Evolutionary conservation across 495 filamentous ascomycete species (phyloP).

Genomic region (Neurospora discreta): DNA sequence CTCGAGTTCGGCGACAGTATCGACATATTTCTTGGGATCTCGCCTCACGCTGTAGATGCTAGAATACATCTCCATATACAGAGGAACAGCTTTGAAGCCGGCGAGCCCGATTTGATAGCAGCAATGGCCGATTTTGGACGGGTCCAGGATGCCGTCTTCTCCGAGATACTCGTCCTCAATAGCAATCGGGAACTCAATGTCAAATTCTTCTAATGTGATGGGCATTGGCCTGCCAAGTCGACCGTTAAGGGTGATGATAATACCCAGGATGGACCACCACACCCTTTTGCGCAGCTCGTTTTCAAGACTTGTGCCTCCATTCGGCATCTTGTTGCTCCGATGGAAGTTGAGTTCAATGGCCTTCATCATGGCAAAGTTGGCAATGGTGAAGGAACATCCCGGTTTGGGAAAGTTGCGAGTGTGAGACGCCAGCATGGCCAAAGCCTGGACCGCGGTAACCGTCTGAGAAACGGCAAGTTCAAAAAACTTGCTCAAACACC

Average conservation of each 20-base stretch:
- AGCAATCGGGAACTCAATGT: constrained; percentile 60
- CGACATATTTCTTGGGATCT: constrained; percentile 46
- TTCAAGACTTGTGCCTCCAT: constrained; percentile 45
- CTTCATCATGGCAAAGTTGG: constrained; percentile 46
- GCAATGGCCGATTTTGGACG: constrained; percentile 44
- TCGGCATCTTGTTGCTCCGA: constrained; percentile 49
- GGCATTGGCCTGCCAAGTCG: constrained; percentile 69
- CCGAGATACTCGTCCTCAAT: constrained; percentile 55
- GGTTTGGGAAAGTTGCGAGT: constrained; percentile 71
- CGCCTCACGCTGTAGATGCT: constrained; percentile 57
- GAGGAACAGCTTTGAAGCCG: constrained; percentile 45
- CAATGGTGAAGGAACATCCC: constrained; percentile 55
- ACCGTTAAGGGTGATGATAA: constrained; percentile 54
- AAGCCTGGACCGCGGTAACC: constrained; percentile 56
- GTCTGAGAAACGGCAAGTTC: constrained; percentile 47
- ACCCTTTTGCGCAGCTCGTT: constrained; percentile 66
- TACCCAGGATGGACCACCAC: constrained; percentile 57
- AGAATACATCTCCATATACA: constrained; percentile 60
- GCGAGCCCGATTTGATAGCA: constrained; percentile 52
- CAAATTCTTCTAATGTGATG: constrained; percentile 57
- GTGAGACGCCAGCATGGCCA: constrained; percentile 57
- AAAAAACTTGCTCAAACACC: constrained; percentile 53
- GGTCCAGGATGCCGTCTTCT: constrained; percentile 38
- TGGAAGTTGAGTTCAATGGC: constrained; percentile 66
- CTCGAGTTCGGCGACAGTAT: constrained; percentile 51